phyloP scores from a whole-genome alignment of 1,284 basidiomycete species.

The Cutaneotrichosporon spelunceum region DNA sequence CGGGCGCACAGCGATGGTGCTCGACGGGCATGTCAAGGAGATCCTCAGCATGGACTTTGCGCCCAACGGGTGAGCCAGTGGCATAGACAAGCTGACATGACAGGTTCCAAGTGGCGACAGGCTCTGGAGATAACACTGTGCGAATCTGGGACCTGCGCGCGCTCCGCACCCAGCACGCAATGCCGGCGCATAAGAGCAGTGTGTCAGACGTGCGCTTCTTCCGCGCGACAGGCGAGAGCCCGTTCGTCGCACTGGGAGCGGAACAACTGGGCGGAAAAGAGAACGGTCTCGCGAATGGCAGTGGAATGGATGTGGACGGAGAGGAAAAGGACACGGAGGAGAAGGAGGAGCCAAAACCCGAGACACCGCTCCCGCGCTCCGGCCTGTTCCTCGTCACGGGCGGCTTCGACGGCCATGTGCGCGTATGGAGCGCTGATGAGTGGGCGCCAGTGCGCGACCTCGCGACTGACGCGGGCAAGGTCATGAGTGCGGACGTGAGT shows the following conservation, averaged over 20 bases:
- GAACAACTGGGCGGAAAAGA: neutral
- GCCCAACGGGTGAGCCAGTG: constrained; percentile 73
- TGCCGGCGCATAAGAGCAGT: constrained; percentile 91
- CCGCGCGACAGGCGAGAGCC: constrained; percentile 53
- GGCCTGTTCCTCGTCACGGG: constrained; percentile 90
- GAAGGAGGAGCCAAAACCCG: constrained; percentile 18
- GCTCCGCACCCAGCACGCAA: constrained; percentile 87
- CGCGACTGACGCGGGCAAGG: constrained; percentile 90
- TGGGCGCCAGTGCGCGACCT: constrained; percentile 89
- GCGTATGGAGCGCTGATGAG: constrained; percentile 96
- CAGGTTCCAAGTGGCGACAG: constrained; percentile 94
- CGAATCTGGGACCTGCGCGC: constrained; percentile 98
- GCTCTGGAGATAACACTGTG: constrained; percentile 94
- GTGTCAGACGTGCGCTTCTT: constrained; percentile 95
- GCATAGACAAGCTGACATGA: constrained; percentile 6
- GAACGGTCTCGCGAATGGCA: constrained; percentile 39
- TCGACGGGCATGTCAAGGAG: constrained; percentile 93
- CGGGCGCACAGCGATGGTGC: constrained; percentile 93
- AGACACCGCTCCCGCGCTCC: constrained; percentile 57
- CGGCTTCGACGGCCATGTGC: constrained; percentile 93
- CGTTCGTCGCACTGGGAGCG: constrained; percentile 34
- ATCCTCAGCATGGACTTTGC: constrained; percentile 91
- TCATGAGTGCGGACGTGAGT: constrained; percentile 93
- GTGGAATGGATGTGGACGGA: constrained; percentile 23
- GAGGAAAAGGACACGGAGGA: constrained; percentile 35